A percentile compares a stretch with the other conserved stretches of the same genome.
Evolutionary conservation across 139 green algal species (phyloP).

Genomic region (Asterochloris erici): DNA sequence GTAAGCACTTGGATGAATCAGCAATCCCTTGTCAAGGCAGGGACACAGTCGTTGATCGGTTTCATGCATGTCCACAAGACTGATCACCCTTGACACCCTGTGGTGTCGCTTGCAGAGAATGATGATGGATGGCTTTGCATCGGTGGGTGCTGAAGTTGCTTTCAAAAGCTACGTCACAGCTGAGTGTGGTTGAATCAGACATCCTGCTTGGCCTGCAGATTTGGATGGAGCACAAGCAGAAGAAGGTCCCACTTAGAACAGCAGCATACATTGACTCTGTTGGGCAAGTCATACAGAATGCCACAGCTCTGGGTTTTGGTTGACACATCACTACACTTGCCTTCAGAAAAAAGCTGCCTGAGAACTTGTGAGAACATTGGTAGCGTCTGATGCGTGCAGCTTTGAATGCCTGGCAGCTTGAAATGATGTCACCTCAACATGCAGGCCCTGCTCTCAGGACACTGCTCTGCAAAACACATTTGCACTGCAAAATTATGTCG

Average conservation of each 20-base stretch:
- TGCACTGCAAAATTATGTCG: too few relatives aligned
- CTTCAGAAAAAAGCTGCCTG: too few relatives aligned
- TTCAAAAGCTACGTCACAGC: neutral
- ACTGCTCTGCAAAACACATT: too few relatives aligned
- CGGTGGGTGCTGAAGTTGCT: neutral
- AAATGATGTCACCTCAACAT: too few relatives aligned
- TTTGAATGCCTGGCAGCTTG: too few relatives aligned
- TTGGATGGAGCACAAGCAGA: slow-evolving; percentile 14
- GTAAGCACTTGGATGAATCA: neutral
- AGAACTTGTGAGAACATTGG: too few relatives aligned
- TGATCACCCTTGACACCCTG: neutral
- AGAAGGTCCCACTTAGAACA: neutral
- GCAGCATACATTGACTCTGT: slow-evolving; percentile 2
- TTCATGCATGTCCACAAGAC: neutral
- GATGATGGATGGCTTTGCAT: neutral
- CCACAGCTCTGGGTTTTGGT: slow-evolving; percentile 4
- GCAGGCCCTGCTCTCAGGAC: too few relatives aligned
- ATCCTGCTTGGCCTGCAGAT: neutral
- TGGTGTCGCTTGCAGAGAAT: neutral
- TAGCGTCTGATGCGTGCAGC: too few relatives aligned
- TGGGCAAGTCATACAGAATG: slow-evolving; percentile 11
- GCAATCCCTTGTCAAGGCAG: neutral
- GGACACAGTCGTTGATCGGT: neutral
- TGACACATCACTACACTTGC: neutral
- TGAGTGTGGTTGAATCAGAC: neutral